These are phyloP conservation scores for Echium plantagineum DNA, from an alignment of 257 asterid genomes.

Conservation along the genomic window DNA sequence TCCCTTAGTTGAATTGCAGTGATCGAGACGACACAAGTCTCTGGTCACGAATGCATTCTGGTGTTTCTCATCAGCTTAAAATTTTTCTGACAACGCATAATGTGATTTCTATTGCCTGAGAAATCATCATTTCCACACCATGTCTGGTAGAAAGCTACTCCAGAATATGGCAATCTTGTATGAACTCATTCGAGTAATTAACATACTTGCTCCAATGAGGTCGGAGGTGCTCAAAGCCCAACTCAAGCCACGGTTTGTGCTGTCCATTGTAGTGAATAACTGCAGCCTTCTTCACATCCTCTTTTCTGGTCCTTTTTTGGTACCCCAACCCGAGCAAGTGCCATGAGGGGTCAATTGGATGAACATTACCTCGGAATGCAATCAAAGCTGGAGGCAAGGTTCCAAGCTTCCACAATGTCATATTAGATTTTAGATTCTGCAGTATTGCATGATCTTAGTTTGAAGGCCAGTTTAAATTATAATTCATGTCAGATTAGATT, in stretches of 20 bases:
- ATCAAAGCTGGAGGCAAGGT: conserved; percentile 98
- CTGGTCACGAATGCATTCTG: conserved; percentile 16
- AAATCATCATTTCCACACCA: conserved; percentile 12
- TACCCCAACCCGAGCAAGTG: conserved; percentile 99
- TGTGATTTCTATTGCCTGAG: conserved; percentile 15
- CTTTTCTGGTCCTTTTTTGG: conserved; percentile 69
- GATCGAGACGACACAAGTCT: conserved; percentile 17
- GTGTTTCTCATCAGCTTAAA: conserved; percentile 23
- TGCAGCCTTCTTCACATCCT: conserved; percentile 71
- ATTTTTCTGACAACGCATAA: conserved; percentile 13
- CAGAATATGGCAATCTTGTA: conserved; percentile 87
- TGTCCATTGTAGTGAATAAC: conserved; percentile 98
- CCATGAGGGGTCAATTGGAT: conserved; percentile 87
- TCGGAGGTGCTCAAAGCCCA: conserved; percentile 95
- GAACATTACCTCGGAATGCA: conserved; percentile 81
- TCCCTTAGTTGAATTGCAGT: conserved; percentile 17
- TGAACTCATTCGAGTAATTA: conserved; percentile 78
- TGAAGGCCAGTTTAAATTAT: neutral
- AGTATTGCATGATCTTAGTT: conserved; percentile 6
- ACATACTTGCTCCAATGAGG: conserved; percentile 95
- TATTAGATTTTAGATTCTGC: conserved; percentile 93
- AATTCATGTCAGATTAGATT: too few relatives aligned
- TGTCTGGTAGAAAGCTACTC: conserved; percentile 35
- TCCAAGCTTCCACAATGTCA: conserved; percentile 97
- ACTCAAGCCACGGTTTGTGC: conserved; percentile 96